phyloP scores from a whole-genome alignment of 1,139 yeast genomes.

The Casaregolazyma lundiana region DNA sequence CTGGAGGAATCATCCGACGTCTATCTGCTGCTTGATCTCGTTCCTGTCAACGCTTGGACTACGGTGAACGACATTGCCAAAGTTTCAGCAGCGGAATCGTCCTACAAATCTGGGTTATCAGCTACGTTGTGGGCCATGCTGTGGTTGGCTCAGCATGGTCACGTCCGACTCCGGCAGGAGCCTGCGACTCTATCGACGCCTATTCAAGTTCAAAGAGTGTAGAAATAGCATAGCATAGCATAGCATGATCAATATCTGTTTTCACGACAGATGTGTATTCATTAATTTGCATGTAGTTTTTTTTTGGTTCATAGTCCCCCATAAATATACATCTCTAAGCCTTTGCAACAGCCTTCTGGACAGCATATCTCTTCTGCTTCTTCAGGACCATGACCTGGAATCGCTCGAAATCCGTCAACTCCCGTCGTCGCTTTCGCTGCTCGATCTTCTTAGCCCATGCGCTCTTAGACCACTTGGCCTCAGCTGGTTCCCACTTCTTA shows the following conservation, averaged over 20 bases:
- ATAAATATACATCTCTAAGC: conserved; percentile 1
- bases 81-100: neutral
- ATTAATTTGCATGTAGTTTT: neutral
- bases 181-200: neutral
- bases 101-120: neutral
- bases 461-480: conserved; percentile 87
- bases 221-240: neutral
- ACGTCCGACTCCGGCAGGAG: neutral
- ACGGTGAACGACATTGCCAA: neutral
- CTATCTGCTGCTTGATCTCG: conserved; percentile 2
- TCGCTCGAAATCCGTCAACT: conserved; percentile 96
- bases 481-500: conserved; percentile 91
- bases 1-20: neutral
- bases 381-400: conserved; percentile 97
- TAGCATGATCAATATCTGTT: neutral
- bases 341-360: conserved; percentile 87
- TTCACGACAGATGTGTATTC: neutral
- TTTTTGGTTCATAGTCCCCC: neutral
- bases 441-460: conserved; percentile 98
- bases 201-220: neutral
- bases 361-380: conserved; percentile 95
- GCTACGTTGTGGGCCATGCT: conserved; percentile 3
- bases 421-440: conserved; percentile 86
- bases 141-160: conserved; percentile 4
- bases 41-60: neutral